Conservation (phyloP, 139 green algal species). For the Tetraselmis chui region DNA sequence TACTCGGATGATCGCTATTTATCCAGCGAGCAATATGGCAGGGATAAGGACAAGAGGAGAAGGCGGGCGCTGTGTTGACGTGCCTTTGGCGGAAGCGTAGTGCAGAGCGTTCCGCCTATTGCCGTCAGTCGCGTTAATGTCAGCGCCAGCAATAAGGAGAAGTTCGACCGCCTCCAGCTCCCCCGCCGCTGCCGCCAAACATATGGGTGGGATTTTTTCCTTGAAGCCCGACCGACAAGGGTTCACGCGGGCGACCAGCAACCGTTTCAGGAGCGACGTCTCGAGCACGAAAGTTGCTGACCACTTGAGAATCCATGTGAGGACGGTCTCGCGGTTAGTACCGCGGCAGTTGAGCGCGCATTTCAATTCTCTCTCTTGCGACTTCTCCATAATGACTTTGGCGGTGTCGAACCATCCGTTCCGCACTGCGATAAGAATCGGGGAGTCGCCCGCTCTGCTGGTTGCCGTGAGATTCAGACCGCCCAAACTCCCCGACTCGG, state of each 20-base stretch:
- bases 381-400: not conserved
- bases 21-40: too few species aligned
- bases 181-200: conserved; percentile 11
- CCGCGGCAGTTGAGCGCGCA: conserved; percentile 13
- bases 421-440: not conserved
- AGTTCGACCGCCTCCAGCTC: not conserved
- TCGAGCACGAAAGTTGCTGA: not conserved
- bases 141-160: not conserved
- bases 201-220: conserved; percentile 12
- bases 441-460: not conserved
- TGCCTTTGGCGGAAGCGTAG: not conserved
- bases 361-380: not conserved
- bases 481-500: not conserved
- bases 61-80: too few species aligned
- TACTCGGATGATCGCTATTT: too few species aligned
- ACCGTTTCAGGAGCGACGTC: not conserved
- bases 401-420: conserved; percentile 27
- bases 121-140: not conserved
- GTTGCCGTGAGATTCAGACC: not conserved
- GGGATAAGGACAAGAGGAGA: too few species aligned
- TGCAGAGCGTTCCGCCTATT: not conserved
- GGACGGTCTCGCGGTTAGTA: conserved; percentile 20
- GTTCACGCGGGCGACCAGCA: conserved; percentile 9
- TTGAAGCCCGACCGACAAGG: conserved; percentile 11
- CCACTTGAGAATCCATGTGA: conserved; percentile 27